Base-by-base conservation (phyloP, 768 basidiomycete genomes). In the Pilatotrama ljubarskyi region DNA sequence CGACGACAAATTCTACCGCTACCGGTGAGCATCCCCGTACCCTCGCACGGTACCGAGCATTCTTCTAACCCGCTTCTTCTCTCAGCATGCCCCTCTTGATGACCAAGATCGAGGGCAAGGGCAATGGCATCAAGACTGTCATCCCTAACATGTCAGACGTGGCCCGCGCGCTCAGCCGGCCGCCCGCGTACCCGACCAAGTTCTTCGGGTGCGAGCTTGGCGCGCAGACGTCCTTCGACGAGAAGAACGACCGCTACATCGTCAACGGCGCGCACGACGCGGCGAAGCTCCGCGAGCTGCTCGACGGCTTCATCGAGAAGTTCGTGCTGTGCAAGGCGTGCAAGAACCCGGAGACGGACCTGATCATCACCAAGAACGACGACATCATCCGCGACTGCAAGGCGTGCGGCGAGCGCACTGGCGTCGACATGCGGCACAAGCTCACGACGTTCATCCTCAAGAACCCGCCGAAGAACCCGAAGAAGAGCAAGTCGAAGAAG, bases 51-150 rank as follows among this genome's bases (percentile, higher is more conserved):
- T 18, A 47, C 22, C 32, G 35, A 15, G 7, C 41, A 11, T 41
- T 20, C n/a, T 36, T 36, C 26, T 55, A n/a, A 53, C 68, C 66
- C 43, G 66, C 38, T 24, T 41, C 54, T 25, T 14, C 62, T 14
- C 43, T 25, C 50, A 95, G 93, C 65, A 99, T 99, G 97, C 97
- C 97, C 56, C 73, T 95, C 59, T 84, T 99, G 63, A 82, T 85
- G 64, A 96, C 91, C 64, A 98, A 98, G 80, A 95, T 98, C 36
- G 97, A 99, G 78, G 97, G 97, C 69, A 95, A 95, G 76, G 97
- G 97, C 61, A 99, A 99, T 74, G 97, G 97, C 69, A 98, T 99
- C 78, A 99, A 99, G 80, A 99, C 97, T 46, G 95, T 99, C 71
- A 78, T 98, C 54, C 95, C 95, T 18, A 99, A 99, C 78, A 98